Evolutionary conservation across 345 rosid species (phyloP).

Genomic region (Balakata baccata): DNA sequence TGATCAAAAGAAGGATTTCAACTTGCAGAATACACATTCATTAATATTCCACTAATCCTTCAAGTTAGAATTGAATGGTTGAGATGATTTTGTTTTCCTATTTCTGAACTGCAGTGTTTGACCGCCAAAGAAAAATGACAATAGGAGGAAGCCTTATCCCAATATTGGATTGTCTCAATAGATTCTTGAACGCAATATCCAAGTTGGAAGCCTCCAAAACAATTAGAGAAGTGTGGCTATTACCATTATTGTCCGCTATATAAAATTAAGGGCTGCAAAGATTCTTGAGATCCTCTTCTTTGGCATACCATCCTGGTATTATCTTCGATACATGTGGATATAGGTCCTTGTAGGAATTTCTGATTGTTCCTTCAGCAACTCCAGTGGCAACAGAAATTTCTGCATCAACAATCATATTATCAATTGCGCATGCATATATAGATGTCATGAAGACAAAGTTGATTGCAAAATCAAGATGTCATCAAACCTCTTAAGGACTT

Average conservation of each 20-base stretch:
- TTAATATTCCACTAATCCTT: not conserved
- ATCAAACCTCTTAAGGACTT: conserved; percentile 81
- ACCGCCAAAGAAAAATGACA: not conserved
- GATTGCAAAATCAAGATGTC: not conserved
- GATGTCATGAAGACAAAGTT: too few relatives aligned
- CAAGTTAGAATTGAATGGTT: not conserved
- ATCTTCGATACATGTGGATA: conserved; percentile 81
- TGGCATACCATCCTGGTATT: conserved; percentile 91
- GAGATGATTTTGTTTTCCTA: not conserved
- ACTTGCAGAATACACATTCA: not conserved
- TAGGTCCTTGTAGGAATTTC: conserved; percentile 95
- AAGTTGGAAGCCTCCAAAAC: not conserved
- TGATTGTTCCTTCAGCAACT: conserved; percentile 96
- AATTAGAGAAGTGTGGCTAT: not conserved
- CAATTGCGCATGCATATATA: not conserved
- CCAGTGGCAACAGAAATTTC: conserved; percentile 91
- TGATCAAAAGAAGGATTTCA: too few relatives aligned
- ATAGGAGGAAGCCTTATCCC: not conserved
- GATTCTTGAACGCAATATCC: conserved; percentile 2
- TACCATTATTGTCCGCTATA: not conserved
- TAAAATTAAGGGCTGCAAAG: conserved; percentile 68
- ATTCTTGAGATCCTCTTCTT: conserved; percentile 81
- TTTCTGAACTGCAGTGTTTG: not conserved
- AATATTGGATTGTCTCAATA: not conserved
- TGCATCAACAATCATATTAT: conserved; percentile 37